phyloP scores from a whole-genome alignment of 257 asterid genomes.

The Fraxinus pennsylvanica region DNA sequence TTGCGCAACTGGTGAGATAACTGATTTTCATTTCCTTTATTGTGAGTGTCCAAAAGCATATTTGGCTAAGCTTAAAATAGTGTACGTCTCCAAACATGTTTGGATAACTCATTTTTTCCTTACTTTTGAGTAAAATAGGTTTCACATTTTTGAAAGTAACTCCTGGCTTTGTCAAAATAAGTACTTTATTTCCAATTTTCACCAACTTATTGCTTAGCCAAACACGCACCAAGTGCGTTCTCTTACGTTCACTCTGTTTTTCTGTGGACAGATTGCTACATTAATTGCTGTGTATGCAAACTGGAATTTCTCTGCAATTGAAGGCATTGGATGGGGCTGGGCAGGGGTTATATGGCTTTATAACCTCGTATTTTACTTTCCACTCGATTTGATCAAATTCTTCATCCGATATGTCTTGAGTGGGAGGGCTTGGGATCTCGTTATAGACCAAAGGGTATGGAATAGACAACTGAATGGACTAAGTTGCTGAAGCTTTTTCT shows the following conservation, averaged over 20 bases:
- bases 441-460: constrained; percentile 24
- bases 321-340: constrained; percentile 37
- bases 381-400: constrained; percentile 26
- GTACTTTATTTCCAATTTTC: not conserved
- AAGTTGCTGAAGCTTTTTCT: not conserved
- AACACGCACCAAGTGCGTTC: not conserved
- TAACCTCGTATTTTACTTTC: constrained; percentile 22
- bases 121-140: too few relatives aligned
- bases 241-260: not conserved
- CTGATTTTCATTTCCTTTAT: not conserved
- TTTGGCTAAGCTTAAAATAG: too few relatives aligned
- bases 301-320: constrained; percentile 31
- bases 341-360: constrained; percentile 35
- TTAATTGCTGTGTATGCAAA: constrained; percentile 27
- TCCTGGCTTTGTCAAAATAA: not conserved
- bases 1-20: constrained; percentile 16
- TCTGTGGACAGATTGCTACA: constrained; percentile 20
- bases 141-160: too few relatives aligned
- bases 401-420: constrained; percentile 29
- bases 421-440: constrained; percentile 28
- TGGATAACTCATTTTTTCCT: too few relatives aligned
- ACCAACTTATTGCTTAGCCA: not conserved
- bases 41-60: not conserved
- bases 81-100: too few relatives aligned
- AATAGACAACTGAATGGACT: not conserved